A percentile compares a stretch with the other conserved stretches of the same genome.
These are phyloP conservation scores for Phellopilus nigrolimitatus DNA, from an alignment of 1,284 basidiomycete genomes.

Conservation along the genomic window DNA sequence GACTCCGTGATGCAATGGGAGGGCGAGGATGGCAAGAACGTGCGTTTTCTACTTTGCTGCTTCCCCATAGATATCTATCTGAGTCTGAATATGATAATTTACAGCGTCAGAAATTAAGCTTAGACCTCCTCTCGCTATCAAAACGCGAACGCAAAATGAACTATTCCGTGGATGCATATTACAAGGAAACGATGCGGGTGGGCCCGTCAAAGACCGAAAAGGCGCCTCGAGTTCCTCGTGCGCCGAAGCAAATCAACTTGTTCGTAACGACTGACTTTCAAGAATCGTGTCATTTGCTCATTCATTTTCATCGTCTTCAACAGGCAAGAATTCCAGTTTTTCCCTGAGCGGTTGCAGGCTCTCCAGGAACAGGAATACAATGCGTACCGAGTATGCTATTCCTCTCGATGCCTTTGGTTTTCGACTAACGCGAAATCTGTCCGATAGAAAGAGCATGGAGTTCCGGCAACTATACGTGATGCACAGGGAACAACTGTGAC, in stretches of 20 bases:
- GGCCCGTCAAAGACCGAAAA: constrained; percentile 80
- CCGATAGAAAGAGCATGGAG: constrained; percentile 63
- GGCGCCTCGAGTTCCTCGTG: constrained; percentile 77
- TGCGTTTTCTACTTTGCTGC: constrained; percentile 17
- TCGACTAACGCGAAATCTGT: not conserved
- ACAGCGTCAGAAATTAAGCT: constrained; percentile 66
- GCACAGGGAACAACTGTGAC: constrained; percentile 69
- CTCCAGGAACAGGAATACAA: constrained; percentile 88
- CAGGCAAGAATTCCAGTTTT: constrained; percentile 98
- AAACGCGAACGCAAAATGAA: constrained; percentile 96
- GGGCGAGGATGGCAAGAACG: constrained; percentile 78
- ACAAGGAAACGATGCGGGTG: constrained; percentile 87
- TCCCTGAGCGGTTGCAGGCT: constrained; percentile 76
- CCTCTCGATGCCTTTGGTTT: not conserved
- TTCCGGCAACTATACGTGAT: constrained; percentile 70
- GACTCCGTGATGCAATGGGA: constrained; percentile 93
- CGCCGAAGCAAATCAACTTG: constrained; percentile 87
- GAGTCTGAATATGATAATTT: not conserved
- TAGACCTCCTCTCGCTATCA: constrained; percentile 86
- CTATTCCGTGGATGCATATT: constrained; percentile 92
- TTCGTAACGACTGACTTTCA: constrained; percentile 34
- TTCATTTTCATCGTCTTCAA: too few species aligned
- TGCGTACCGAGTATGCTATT: constrained; percentile 67
- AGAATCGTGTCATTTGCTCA: not conserved
- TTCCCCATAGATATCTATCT: not conserved